phyloP scores from a whole-genome alignment of 2,329 filamentous ascomycete species.

The Dactylonectria estremocensis region DNA sequence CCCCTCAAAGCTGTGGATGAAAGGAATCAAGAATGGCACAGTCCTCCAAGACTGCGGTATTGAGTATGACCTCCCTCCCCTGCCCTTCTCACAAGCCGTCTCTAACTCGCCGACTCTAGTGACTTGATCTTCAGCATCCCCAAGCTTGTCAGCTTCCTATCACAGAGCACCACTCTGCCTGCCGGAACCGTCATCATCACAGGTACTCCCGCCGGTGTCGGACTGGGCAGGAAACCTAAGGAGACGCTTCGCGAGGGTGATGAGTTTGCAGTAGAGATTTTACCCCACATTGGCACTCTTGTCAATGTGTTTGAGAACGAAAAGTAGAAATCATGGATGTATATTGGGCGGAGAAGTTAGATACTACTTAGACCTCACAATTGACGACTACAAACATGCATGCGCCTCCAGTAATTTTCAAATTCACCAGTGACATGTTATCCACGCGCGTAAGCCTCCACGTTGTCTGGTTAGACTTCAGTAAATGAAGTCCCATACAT shows the following conservation, averaged over 20 bases:
- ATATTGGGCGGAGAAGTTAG: not conserved
- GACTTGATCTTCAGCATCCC: slow-evolving; percentile 75
- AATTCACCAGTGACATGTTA: not conserved
- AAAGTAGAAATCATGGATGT: slow-evolving; percentile 27
- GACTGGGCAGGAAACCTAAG: slow-evolving; percentile 77
- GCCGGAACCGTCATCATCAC: slow-evolving; percentile 77
- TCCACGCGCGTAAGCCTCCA: too few species aligned
- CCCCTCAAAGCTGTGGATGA: slow-evolving; percentile 69
- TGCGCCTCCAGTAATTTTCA: not conserved
- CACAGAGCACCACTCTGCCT: slow-evolving; percentile 72
- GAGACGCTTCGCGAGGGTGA: slow-evolving; percentile 79
- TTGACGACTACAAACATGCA: not conserved
- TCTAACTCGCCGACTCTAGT: slow-evolving; percentile 48
- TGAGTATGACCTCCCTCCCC: slow-evolving; percentile 33
- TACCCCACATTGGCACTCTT: slow-evolving; percentile 60
- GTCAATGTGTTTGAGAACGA: slow-evolving; percentile 52
- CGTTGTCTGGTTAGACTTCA: too few species aligned
- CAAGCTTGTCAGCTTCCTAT: slow-evolving; percentile 72
- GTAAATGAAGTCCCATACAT: too few species aligned
- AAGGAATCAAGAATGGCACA: slow-evolving; percentile 70
- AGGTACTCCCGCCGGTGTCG: slow-evolving; percentile 79
- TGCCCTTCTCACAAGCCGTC: not conserved
- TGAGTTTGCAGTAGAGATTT: slow-evolving; percentile 61
- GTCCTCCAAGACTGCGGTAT: slow-evolving; percentile 43
- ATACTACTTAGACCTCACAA: not conserved